Percentiles rank a stretch among this genome's conserved stretches.
Conservation (phyloP, 306 rosid species). For the Acacia crassicarpa region DNA sequence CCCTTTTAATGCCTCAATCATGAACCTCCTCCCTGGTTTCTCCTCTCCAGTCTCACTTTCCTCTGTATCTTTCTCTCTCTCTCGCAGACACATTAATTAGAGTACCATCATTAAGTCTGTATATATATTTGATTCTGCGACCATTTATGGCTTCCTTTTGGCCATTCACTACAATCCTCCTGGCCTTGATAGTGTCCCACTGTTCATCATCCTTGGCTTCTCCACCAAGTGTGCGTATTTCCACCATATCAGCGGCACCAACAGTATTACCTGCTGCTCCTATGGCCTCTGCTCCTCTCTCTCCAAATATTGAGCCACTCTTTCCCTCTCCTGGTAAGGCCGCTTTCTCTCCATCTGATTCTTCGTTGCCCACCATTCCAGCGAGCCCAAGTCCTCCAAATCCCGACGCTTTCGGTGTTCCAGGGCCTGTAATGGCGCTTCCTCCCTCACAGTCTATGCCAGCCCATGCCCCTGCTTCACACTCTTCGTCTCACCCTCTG, state of each 20-base stretch:
- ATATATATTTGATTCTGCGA: slow-evolving; percentile 22
- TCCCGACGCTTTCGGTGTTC: slow-evolving; percentile 27
- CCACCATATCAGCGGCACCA: slow-evolving; percentile 52
- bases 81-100: slow-evolving; percentile 29
- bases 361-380: slow-evolving; percentile 48
- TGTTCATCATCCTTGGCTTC: slow-evolving; percentile 27
- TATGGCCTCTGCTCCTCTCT: slow-evolving; percentile 33
- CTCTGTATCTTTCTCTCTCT: slow-evolving; percentile 9
- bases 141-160: slow-evolving; percentile 51
- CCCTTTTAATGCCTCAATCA: slow-evolving; percentile 42
- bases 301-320: slow-evolving; percentile 52
- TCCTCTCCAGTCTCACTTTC: slow-evolving; percentile 26
- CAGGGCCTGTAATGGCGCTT: slow-evolving; percentile 37
- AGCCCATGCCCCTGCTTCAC: slow-evolving; percentile 41
- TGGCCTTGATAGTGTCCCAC: slow-evolving; percentile 31
- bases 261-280: slow-evolving; percentile 38
- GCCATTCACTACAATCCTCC: slow-evolving; percentile 31
- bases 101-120: slow-evolving; percentile 24
- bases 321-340: slow-evolving; percentile 42
- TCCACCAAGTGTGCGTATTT: slow-evolving; percentile 30
- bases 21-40: slow-evolving; percentile 31
- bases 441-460: slow-evolving; percentile 39
- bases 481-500: slow-evolving; percentile 27
- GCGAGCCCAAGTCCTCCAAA: slow-evolving; percentile 55
- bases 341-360: slow-evolving; percentile 44